phyloP scores from a whole-genome alignment of 805 yeast genomes.

The Starmerella floris region DNA sequence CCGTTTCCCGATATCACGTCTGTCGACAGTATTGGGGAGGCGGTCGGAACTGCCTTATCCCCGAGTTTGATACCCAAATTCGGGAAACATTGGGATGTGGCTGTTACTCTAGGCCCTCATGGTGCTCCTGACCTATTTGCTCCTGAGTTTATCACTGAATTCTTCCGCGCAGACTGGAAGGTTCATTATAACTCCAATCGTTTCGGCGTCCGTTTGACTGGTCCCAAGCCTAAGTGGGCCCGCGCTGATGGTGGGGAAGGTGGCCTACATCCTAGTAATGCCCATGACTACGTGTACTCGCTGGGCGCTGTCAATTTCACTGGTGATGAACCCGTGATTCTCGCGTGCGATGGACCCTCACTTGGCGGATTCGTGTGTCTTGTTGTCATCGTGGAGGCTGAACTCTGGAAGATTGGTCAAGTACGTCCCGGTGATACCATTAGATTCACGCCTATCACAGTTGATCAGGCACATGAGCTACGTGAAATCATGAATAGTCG shows the following conservation, averaged over 20 bases:
- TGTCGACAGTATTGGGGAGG: background rate
- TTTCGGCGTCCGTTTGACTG: constrained; percentile 86
- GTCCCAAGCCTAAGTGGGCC: constrained; percentile 97
- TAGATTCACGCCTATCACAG: constrained; percentile 64
- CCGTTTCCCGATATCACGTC: constrained; percentile 45
- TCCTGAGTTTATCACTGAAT: constrained; percentile 56
- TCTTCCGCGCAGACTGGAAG: constrained; percentile 74
- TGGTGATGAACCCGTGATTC: constrained; percentile 95
- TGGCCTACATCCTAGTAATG: constrained; percentile 96
- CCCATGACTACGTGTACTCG: constrained; percentile 94
- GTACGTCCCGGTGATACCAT: constrained; percentile 87
- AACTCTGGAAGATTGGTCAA: constrained; percentile 98
- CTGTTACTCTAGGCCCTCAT: constrained; percentile 94
- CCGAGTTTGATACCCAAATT: constrained; percentile 41
- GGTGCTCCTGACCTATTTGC: constrained; percentile 93
- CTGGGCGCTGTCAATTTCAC: constrained; percentile 95
- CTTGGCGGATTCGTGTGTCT: constrained; percentile 95
- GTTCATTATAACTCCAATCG: constrained; percentile 95
- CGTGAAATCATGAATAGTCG: constrained; percentile 45
- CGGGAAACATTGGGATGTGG: constrained; percentile 61
- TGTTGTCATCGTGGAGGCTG: constrained; percentile 90
- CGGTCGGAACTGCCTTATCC: constrained; percentile 41
- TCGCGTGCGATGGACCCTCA: constrained; percentile 96
- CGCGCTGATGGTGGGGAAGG: constrained; percentile 95
- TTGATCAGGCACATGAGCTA: constrained; percentile 52